Evolutionary conservation across 176 grass and related monocot genomes (phyloP).

Genomic region (Musa itinerans): DNA sequence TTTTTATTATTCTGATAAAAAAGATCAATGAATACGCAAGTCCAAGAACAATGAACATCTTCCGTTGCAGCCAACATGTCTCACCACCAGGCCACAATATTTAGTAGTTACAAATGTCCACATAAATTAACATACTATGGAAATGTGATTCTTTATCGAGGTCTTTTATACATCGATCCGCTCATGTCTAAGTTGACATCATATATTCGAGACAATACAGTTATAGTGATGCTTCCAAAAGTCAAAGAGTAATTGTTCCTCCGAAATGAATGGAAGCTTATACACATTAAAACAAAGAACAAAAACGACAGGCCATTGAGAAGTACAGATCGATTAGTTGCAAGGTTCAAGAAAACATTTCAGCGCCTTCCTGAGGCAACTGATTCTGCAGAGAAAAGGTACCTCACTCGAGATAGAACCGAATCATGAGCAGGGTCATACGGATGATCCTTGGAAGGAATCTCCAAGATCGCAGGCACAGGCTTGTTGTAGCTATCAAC

Average conservation of each 20-base stretch:
- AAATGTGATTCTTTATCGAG: not conserved
- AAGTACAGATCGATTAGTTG: not conserved
- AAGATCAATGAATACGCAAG: no score
- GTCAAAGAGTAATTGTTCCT: not conserved
- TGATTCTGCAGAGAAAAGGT: constrained; percentile 74
- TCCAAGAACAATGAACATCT: no score
- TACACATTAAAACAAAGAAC: not conserved
- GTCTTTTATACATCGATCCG: not conserved
- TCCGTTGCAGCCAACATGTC: no score
- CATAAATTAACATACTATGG: not conserved
- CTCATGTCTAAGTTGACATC: not conserved
- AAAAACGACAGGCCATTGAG: not conserved
- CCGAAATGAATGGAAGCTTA: not conserved
- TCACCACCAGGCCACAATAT: no score
- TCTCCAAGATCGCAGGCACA: constrained; percentile 76
- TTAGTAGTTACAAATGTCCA: not conserved
- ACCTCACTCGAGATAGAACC: constrained; percentile 63
- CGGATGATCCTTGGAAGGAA: constrained; percentile 88
- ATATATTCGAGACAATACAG: not conserved
- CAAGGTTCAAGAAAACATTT: not conserved
- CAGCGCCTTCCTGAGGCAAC: constrained; percentile 66
- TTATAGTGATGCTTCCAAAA: not conserved
- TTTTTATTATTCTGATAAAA: no score
- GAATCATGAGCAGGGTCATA: constrained; percentile 75
- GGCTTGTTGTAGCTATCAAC: constrained; percentile 86